Evolutionary conservation across 169 alveolate species (phyloP).

Genomic region (Neospora caninum): DNA sequence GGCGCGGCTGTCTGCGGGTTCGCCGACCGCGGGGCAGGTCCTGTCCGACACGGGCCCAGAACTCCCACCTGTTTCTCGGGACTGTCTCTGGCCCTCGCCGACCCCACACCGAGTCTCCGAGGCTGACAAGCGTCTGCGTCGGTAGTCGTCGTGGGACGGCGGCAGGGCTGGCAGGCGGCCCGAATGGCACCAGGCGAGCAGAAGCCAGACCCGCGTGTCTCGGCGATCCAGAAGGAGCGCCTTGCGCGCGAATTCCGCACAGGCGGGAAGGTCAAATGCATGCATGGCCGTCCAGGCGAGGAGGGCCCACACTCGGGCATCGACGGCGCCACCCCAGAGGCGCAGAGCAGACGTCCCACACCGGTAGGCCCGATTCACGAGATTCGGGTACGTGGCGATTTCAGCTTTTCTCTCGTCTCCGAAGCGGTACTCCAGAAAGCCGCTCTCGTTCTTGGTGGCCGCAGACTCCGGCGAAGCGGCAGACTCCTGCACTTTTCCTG

Average conservation of each 20-base stretch:
- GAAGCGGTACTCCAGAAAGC: background rate
- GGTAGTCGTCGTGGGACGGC: background rate
- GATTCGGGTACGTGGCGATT: constrained; percentile 1
- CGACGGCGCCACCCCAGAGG: background rate
- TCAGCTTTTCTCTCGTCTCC: background rate
- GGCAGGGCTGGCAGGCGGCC: constrained; percentile 20
- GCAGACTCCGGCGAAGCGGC: background rate
- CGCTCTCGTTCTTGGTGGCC: background rate
- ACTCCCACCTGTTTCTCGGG: background rate
- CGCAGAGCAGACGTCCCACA: background rate
- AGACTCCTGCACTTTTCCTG: background rate
- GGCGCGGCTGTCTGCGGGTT: background rate
- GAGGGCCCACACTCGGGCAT: constrained; percentile 20
- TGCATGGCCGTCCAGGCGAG: constrained; percentile 19
- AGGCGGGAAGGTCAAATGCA: constrained; percentile 19
- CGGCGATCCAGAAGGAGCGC: constrained; percentile 28
- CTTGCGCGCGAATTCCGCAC: background rate
- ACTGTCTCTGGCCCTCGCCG: background rate
- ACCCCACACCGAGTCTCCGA: background rate
- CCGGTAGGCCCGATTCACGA: constrained; percentile 10
- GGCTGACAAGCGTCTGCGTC: background rate
- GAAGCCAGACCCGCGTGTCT: constrained; percentile 23
- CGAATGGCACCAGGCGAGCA: constrained; percentile 40
- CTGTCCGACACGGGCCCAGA: background rate
- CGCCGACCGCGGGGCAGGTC: too few species aligned